Evolutionary conservation across 345 rosid genomes (phyloP), one percentile per base, ranked within the genome.

Genomic region (Camelina neglecta): DNA sequence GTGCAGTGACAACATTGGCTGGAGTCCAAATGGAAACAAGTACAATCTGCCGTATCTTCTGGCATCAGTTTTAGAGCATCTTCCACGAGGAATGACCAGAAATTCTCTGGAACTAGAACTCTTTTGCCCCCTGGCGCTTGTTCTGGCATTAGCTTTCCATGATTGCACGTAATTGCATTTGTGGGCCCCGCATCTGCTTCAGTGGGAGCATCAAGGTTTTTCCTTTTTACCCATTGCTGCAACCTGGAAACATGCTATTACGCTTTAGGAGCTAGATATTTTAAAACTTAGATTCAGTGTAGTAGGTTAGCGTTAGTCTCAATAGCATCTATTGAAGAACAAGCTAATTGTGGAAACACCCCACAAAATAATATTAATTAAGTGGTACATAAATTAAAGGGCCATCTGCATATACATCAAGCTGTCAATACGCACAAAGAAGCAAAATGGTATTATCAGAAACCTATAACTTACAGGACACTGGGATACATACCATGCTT

Each of bases 121-220:
- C 96, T 87, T 85, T 86, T 95, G 26, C 97, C 99, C 82, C 97
- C 97, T 67, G 91, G 72, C 38, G 96, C 92, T 79, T 88, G 87
- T 83, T 95, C 97, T 59, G 99, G 99, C 85, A 86, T 69, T 81
- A 95, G 78, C 70, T 80, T 78, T 72, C 89, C 97, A 81, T 92
- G 99, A 68, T 82, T 84, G 75, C 99, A 95, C 61, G 77, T 83
- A 56, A 95, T 87, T 71, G 88, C 81, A 80, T 35, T 81, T 51
- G 97, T 87, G 69, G 99, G 97, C 16, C 90, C 96, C 7, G 86
- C 87, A 85, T 95, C 99, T 61, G 89, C 93, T 84, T 92, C 99
- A 80, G 81, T 82, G 42, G 99, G 97, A 63, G 97, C 89, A 81
- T 95, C 97, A 65, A 86, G 75, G 82, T 86, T 89, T 87, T 90